phyloP scores from a whole-genome alignment of 1,284 basidiomycete species.

The Termitomyces sp. region DNA sequence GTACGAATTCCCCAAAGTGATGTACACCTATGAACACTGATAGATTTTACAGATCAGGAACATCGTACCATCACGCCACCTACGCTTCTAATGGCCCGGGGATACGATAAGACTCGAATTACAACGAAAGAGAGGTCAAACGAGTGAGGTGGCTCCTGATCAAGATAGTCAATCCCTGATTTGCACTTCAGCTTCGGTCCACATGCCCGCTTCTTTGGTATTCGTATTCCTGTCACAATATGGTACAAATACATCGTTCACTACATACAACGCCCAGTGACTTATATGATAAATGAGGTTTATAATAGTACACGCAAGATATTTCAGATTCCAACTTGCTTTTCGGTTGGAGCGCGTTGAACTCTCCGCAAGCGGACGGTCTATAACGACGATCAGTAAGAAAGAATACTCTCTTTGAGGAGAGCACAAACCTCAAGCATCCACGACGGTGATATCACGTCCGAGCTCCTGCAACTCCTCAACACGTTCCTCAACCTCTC shows the following conservation, averaged over 20 bases:
- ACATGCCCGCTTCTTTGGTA: neutral
- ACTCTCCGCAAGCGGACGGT: neutral
- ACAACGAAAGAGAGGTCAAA: neutral
- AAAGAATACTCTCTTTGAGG: neutral
- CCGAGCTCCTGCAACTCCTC: conserved; percentile 5
- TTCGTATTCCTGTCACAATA: neutral
- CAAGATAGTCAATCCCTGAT: neutral
- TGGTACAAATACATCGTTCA: neutral
- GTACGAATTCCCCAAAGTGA: neutral
- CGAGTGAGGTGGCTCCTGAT: neutral
- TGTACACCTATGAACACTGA: too few species aligned
- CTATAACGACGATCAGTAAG: neutral
- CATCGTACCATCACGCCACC: neutral
- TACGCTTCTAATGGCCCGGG: neutral
- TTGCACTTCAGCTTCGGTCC: neutral
- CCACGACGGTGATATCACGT: conserved; percentile 5
- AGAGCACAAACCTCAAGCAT: neutral
- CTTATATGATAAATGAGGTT: neutral
- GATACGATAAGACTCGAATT: neutral
- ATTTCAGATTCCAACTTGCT: neutral
- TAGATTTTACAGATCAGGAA: neutral
- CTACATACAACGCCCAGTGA: neutral
- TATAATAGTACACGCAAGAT: neutral
- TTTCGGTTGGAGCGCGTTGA: neutral
- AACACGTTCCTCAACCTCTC: conserved; percentile 4